Conservation (phyloP, 306 rosid genomes). For the Cicer pinnatifidum region DNA sequence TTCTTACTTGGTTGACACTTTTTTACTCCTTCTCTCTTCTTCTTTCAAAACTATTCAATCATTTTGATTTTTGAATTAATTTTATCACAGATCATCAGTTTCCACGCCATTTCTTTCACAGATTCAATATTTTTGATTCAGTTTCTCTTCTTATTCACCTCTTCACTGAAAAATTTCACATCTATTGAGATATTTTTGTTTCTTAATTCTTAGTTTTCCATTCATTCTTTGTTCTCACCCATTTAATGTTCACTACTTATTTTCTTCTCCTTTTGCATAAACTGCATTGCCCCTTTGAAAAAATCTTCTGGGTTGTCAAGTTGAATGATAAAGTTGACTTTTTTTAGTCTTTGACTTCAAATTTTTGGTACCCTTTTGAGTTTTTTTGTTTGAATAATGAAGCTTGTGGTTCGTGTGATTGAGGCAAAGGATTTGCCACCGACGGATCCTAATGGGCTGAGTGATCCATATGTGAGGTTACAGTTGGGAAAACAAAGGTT, state of each 20-base stretch:
- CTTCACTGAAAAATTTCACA: conserved; percentile 17
- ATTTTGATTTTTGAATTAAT: conserved; percentile 9
- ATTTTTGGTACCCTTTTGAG: not conserved
- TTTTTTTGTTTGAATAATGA: conserved; percentile 53
- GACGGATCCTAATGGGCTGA: conserved; percentile 82
- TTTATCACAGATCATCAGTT: conserved; percentile 27
- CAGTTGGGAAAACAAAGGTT: conserved; percentile 87
- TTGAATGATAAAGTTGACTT: not conserved
- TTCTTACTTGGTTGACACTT: not conserved
- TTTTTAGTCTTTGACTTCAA: not conserved
- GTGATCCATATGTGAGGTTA: conserved; percentile 92
- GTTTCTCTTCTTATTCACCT: conserved; percentile 22
- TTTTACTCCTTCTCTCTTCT: conserved; percentile 16
- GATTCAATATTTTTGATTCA: not conserved
- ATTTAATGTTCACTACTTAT: not conserved
- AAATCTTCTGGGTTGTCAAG: not conserved
- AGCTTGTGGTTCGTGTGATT: conserved; percentile 79
- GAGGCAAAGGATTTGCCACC: conserved; percentile 90
- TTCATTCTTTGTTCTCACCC: conserved; percentile 22
- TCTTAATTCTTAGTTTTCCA: not conserved
- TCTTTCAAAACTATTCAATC: not conserved
- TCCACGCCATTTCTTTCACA: conserved; percentile 10
- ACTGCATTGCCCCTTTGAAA: conserved; percentile 41
- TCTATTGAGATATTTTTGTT: conserved; percentile 3
- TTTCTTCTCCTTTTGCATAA: conserved; percentile 14